Conservation (phyloP, 495 filamentous ascomycete genomes). For the Penicillium soppii region DNA sequence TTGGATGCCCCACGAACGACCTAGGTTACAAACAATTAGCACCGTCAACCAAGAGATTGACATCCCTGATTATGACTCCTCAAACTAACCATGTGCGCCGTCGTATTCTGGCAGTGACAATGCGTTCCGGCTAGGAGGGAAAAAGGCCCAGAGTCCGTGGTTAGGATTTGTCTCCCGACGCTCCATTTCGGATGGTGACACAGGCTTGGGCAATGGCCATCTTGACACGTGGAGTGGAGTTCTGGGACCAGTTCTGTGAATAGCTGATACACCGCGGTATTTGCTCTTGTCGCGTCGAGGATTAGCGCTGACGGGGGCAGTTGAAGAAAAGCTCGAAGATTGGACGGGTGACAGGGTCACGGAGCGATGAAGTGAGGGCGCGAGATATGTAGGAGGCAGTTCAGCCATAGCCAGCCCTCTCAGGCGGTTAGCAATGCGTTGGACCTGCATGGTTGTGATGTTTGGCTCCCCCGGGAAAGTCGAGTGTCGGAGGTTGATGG, state of each 20-base stretch:
- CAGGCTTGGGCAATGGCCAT: constrained; percentile 72
- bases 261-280: constrained; percentile 72
- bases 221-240: constrained; percentile 67
- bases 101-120: constrained; percentile 69
- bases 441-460: constrained; percentile 36
- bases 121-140: constrained; percentile 61
- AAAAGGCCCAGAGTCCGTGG: constrained; percentile 95
- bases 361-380: constrained; percentile 44
- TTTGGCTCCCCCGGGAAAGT: constrained; percentile 10
- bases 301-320: constrained; percentile 30
- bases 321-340: constrained; percentile 47
- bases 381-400: constrained; percentile 45
- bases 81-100: constrained; percentile 58
- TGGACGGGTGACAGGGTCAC: constrained; percentile 32
- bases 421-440: constrained; percentile 5
- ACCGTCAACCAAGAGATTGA: background rate
- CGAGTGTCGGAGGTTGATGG: constrained; percentile 6
- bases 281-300: constrained; percentile 44
- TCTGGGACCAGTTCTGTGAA: constrained; percentile 74
- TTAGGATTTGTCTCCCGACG: constrained; percentile 53
- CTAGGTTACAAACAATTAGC: constrained; percentile 35
- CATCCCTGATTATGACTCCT: background rate
- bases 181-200: constrained; percentile 45
- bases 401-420: constrained; percentile 33
- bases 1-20: constrained; percentile 80